A percentile compares a stretch with the other conserved stretches of the same genome.
Evolutionary conservation across 2,329 filamentous ascomycete genomes (phyloP).

Genomic region (Gaeumannomyces tritici): DNA sequence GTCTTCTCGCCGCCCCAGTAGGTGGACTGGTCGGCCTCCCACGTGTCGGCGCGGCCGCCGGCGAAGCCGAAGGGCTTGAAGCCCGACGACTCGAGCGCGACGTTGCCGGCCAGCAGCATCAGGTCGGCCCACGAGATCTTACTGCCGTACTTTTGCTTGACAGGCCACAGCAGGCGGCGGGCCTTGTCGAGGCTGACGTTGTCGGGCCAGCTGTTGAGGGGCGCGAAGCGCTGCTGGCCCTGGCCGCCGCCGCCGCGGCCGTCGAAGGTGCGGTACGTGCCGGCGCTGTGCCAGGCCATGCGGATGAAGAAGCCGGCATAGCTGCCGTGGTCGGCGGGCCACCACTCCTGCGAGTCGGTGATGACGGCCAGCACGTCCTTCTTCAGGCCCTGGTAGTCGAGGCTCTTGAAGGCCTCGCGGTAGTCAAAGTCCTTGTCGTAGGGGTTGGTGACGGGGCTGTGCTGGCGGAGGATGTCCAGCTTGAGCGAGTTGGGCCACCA

Average conservation of each 20-base stretch:
- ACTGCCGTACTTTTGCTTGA: slow-evolving; percentile 78
- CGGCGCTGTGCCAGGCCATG: slow-evolving; percentile 73
- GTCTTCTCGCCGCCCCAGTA: slow-evolving; percentile 71
- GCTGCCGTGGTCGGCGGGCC: slow-evolving; percentile 75
- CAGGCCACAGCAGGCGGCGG: slow-evolving; percentile 67
- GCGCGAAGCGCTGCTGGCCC: slow-evolving; percentile 71
- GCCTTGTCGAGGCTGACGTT: slow-evolving; percentile 74
- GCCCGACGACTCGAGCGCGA: slow-evolving; percentile 69
- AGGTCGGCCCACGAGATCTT: slow-evolving; percentile 77
- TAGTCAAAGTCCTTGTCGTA: slow-evolving; percentile 61
- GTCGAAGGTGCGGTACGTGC: slow-evolving; percentile 67
- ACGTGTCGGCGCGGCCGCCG: slow-evolving; percentile 62
- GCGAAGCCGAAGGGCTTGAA: slow-evolving; percentile 66
- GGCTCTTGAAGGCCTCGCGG: slow-evolving; percentile 58
- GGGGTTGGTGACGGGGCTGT: slow-evolving; percentile 54
- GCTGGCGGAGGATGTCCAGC: slow-evolving; percentile 65
- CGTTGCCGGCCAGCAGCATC: slow-evolving; percentile 62
- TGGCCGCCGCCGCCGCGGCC: slow-evolving; percentile 66
- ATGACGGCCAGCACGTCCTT: slow-evolving; percentile 62
- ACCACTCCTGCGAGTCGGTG: slow-evolving; percentile 73
- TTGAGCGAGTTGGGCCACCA: slow-evolving; percentile 66
- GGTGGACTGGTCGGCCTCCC: slow-evolving; percentile 64
- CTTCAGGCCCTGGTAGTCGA: slow-evolving; percentile 64
- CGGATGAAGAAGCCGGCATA: slow-evolving; percentile 74
- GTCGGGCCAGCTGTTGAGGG: slow-evolving; percentile 75